phyloP scores from a whole-genome alignment of 1,139 yeast species.

The Geotrichum macrosporum region DNA sequence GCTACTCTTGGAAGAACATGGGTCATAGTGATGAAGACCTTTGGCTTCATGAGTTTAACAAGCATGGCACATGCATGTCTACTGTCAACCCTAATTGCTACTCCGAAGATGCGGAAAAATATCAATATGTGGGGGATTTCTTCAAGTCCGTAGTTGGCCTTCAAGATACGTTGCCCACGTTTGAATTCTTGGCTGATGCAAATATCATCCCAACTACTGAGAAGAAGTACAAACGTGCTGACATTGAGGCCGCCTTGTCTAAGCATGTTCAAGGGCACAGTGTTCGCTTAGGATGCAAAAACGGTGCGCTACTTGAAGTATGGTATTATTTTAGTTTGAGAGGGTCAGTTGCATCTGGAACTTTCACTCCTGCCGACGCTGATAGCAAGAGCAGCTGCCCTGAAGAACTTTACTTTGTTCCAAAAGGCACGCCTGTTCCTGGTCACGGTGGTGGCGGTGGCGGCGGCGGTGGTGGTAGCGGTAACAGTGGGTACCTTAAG shows the following conservation, averaged over 20 bases:
- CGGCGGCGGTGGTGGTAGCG: constrained; percentile 26
- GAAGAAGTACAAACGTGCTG: constrained; percentile 57
- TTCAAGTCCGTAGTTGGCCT: constrained; percentile 62
- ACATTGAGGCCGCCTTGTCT: constrained; percentile 61
- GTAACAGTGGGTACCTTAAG: constrained; percentile 46
- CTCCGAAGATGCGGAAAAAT: constrained; percentile 37
- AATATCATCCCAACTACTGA: constrained; percentile 66
- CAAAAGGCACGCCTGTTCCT: constrained; percentile 50
- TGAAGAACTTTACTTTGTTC: constrained; percentile 59
- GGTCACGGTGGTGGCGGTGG: constrained; percentile 35
- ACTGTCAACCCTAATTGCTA: constrained; percentile 76
- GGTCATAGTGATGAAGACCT: constrained; percentile 69
- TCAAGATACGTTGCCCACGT: constrained; percentile 66
- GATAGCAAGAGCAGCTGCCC: constrained; percentile 62
- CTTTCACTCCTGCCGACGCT: constrained; percentile 62
- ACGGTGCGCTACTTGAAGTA: constrained; percentile 69
- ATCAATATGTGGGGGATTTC: constrained; percentile 74
- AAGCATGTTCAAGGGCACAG: constrained; percentile 37
- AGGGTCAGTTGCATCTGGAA: constrained; percentile 67
- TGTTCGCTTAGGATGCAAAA: constrained; percentile 60
- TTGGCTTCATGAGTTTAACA: constrained; percentile 93
- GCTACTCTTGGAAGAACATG: constrained; percentile 67
- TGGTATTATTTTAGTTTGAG: constrained; percentile 84
- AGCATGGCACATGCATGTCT: constrained; percentile 89
- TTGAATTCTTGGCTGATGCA: constrained; percentile 56